These are phyloP conservation scores for Alternaria gansuensis DNA, from an alignment of 2,329 filamentous ascomycete species.

Conservation along the genomic window DNA sequence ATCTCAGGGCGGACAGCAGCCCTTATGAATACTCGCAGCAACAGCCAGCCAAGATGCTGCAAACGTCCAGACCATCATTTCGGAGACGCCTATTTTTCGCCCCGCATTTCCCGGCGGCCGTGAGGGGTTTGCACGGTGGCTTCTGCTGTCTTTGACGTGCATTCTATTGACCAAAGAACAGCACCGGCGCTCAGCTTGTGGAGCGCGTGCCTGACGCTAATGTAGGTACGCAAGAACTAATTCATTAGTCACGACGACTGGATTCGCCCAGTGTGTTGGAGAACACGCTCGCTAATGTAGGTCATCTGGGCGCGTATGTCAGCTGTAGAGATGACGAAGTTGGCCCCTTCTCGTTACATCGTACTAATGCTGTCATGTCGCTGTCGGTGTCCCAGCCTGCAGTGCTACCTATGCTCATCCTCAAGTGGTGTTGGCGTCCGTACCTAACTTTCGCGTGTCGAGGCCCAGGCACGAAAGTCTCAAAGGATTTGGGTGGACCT, in stretches of 20 bases:
- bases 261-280: constrained; percentile 13
- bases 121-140: constrained; percentile 17
- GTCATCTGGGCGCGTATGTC: constrained; percentile 4
- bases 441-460: neutral
- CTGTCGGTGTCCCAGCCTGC: constrained; percentile 10
- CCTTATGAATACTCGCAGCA: constrained; percentile 28
- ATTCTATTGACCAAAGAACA: constrained; percentile 7
- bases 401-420: constrained; percentile 3
- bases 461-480: constrained; percentile 3
- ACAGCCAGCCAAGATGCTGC: constrained; percentile 5
- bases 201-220: constrained; percentile 29
- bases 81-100: constrained; percentile 18
- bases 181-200: constrained; percentile 18
- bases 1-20: constrained; percentile 12
- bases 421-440: neutral
- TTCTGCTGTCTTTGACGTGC: constrained; percentile 20
- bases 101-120: constrained; percentile 22
- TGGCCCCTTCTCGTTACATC: constrained; percentile 2
- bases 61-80: constrained; percentile 16
- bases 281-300: constrained; percentile 1
- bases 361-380: constrained; percentile 9
- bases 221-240: constrained; percentile 29
- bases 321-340: constrained; percentile 5
- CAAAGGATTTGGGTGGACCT: constrained; percentile 12
- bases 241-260: constrained; percentile 9